Conservation (phyloP, 2,329 filamentous ascomycete genomes). For the Lachnellula suecica region DNA sequence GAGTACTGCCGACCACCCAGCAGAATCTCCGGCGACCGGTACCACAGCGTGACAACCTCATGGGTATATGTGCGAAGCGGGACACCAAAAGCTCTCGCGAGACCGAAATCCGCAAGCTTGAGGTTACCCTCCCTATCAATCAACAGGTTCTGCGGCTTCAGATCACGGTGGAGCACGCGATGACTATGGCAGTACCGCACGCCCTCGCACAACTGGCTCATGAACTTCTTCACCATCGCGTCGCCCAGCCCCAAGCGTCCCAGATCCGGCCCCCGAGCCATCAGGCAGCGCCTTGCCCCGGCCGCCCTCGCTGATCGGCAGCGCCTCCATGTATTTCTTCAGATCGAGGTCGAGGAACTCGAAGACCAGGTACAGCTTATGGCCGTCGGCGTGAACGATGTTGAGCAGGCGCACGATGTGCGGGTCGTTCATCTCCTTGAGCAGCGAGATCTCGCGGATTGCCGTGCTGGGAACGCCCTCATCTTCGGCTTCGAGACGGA, state of each 20-base stretch:
- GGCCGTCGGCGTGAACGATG: constrained; percentile 91
- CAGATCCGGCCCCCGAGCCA: constrained; percentile 63
- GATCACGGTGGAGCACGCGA: constrained; percentile 80
- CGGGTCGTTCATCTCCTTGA: constrained; percentile 92
- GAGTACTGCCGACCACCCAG: constrained; percentile 90
- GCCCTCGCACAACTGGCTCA: constrained; percentile 82
- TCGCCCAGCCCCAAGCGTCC: constrained; percentile 71
- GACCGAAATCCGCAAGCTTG: constrained; percentile 87
- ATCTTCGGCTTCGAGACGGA: constrained; percentile 91
- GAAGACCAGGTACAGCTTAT: constrained; percentile 91
- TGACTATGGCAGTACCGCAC: constrained; percentile 88
- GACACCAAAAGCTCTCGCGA: constrained; percentile 87
- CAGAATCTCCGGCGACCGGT: constrained; percentile 86
- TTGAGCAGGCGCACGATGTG: constrained; percentile 88
- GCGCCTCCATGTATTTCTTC: constrained; percentile 94
- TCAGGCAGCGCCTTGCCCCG: constrained; percentile 83
- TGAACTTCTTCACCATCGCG: constrained; percentile 88
- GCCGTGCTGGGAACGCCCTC: constrained; percentile 91
- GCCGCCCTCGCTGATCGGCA: constrained; percentile 81
- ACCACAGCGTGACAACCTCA: constrained; percentile 94
- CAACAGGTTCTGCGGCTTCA: constrained; percentile 88
- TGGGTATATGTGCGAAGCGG: constrained; percentile 90
- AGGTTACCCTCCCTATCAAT: constrained; percentile 86
- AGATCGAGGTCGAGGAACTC: constrained; percentile 90
- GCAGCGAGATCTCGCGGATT: constrained; percentile 89